These are phyloP conservation scores for Kuraishia borneana DNA, from an alignment of 805 yeast genomes.

Conservation along the genomic window DNA sequence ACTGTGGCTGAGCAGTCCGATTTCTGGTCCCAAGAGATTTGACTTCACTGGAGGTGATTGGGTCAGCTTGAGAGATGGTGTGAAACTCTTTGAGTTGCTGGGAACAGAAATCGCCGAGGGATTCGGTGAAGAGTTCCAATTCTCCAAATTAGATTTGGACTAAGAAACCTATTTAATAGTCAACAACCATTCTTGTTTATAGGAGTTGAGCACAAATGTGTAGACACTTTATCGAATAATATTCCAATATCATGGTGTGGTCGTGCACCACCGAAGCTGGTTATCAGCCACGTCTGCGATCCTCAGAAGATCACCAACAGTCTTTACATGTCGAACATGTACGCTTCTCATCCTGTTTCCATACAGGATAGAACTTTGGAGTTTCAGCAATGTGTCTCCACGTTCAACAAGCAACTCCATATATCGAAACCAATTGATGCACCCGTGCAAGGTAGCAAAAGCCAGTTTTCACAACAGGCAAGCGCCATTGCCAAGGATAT, in stretches of 20 bases:
- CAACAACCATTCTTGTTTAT: too few relatives aligned
- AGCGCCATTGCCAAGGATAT: conserved; percentile 81
- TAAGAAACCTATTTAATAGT: too few relatives aligned
- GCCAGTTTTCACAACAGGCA: conserved; percentile 63
- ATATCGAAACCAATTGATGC: conserved; percentile 9
- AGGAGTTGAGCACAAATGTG: too few relatives aligned
- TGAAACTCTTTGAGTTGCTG: conserved; percentile 33
- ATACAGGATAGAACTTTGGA: conserved; percentile 82
- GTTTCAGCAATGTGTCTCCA: conserved; percentile 82
- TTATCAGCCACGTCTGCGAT: too few relatives aligned
- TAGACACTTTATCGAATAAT: too few relatives aligned
- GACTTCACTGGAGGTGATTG: conserved; percentile 69
- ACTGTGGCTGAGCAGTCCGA: conserved; percentile 90
- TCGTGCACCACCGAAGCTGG: too few relatives aligned
- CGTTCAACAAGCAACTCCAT: conserved; percentile 48
- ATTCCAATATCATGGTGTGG: too few relatives aligned
- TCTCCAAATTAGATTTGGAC: neutral
- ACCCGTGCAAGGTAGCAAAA: conserved; percentile 32
- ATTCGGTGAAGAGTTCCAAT: conserved; percentile 10
- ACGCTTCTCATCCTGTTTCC: conserved; percentile 13
- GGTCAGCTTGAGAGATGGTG: conserved; percentile 66
- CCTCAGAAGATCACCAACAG: neutral
- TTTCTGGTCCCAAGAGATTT: conserved; percentile 84
- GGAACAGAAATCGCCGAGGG: conserved; percentile 33
- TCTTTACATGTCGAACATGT: conserved; percentile 11